A percentile compares a stretch with the other conserved stretches of the same genome.
Evolutionary conservation across 495 filamentous ascomycete species (phyloP).

Genomic region (Hyaloscypha variabilis): DNA sequence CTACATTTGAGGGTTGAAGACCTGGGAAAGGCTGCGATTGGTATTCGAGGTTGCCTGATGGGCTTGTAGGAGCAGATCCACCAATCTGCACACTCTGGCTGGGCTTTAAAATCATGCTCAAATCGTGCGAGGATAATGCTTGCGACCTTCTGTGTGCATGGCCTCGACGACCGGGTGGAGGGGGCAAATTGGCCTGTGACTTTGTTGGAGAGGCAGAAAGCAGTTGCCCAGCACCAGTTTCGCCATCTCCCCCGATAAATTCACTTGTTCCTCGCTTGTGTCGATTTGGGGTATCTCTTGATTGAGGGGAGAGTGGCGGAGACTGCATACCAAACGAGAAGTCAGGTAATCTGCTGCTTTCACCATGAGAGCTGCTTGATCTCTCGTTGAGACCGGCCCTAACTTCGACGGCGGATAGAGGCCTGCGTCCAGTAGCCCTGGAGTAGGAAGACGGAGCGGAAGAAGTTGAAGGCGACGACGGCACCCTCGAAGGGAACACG

Average conservation of each 20-base stretch:
- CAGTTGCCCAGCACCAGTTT: slow-evolving; percentile 53
- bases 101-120: slow-evolving; percentile 70
- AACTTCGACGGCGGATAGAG: slow-evolving; percentile 47
- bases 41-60: slow-evolving; percentile 51
- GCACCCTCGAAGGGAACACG: slow-evolving; percentile 60
- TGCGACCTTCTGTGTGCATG: slow-evolving; percentile 87
- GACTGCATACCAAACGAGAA: slow-evolving; percentile 55
- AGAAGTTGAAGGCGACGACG: slow-evolving; percentile 28
- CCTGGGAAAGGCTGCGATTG: slow-evolving; percentile 39
- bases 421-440: slow-evolving; percentile 46
- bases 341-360: slow-evolving; percentile 48
- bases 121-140: slow-evolving; percentile 83
- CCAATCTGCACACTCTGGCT: slow-evolving; percentile 40
- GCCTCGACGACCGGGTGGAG: slow-evolving; percentile 60
- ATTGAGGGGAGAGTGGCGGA: slow-evolving; percentile 36
- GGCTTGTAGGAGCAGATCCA: slow-evolving; percentile 70
- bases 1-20: slow-evolving; percentile 16
- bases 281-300: slow-evolving; percentile 28
- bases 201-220: slow-evolving; percentile 67
- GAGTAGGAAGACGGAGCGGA: slow-evolving; percentile 51
- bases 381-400: slow-evolving; percentile 4
- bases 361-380: slow-evolving; percentile 26
- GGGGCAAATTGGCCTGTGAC: slow-evolving; percentile 54
- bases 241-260: slow-evolving; percentile 75
- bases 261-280: slow-evolving; percentile 79